Percentiles rank a stretch among this genome's conserved stretches.
Conservation (phyloP, 768 basidiomycete genomes). For the Tylopilus rubrobrunneus region DNA sequence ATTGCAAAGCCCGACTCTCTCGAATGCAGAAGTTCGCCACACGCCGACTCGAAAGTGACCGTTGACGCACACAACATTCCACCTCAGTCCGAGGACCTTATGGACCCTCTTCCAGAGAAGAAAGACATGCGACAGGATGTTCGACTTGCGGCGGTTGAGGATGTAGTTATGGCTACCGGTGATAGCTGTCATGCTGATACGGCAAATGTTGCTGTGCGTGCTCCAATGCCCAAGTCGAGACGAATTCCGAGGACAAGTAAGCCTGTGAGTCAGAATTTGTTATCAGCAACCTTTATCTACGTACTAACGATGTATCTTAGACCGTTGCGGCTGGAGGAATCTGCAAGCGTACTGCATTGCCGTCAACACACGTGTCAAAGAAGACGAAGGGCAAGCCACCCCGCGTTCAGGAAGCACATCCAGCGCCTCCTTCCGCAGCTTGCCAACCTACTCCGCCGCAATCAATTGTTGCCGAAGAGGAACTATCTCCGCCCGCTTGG, state of each 20-base stretch:
- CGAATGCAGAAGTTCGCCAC: background rate
- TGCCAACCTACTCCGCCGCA: constrained; percentile 12
- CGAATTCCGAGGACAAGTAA: constrained; percentile 28
- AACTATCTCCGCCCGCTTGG: constrained; percentile 17
- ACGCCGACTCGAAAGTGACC: background rate
- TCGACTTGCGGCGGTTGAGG: background rate
- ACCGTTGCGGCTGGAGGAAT: constrained; percentile 15
- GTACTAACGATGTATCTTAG: constrained; percentile 21
- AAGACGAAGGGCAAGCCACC: constrained; percentile 17
- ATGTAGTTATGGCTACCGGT: background rate
- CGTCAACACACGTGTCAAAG: constrained; percentile 16
- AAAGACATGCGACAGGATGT: background rate
- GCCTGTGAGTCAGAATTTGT: constrained; percentile 21
- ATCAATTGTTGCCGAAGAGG: constrained; percentile 10
- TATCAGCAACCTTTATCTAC: background rate
- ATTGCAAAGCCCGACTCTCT: background rate
- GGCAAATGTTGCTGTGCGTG: background rate
- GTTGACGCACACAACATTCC: background rate
- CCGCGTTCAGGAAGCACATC: constrained; percentile 10
- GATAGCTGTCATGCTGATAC: constrained; percentile 1
- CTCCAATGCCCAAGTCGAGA: constrained; percentile 10
- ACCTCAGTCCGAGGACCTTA: background rate
- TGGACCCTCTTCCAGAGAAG: constrained; percentile 2
- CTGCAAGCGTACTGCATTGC: constrained; percentile 13
- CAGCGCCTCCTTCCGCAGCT: constrained; percentile 6